Conservation (phyloP, 2,329 filamentous ascomycete species). For the Venturia aucupariae region DNA sequence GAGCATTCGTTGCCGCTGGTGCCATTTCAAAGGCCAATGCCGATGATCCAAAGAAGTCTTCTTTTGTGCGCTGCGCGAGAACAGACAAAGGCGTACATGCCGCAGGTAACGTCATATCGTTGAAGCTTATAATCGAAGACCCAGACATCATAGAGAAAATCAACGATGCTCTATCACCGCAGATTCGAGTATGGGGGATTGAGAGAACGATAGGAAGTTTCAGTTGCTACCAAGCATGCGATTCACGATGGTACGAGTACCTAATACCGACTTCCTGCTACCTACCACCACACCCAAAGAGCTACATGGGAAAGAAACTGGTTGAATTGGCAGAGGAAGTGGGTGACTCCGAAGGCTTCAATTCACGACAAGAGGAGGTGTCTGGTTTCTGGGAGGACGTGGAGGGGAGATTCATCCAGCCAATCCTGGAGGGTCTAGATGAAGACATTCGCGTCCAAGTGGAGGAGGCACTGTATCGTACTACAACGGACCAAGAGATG, state of each 20-base stretch:
- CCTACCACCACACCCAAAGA: slow-evolving; percentile 82
- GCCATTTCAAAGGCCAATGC: slow-evolving; percentile 97
- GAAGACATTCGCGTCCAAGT: slow-evolving; percentile 55
- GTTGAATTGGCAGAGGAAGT: slow-evolving; percentile 67
- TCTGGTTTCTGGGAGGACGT: slow-evolving; percentile 72
- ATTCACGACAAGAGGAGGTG: slow-evolving; percentile 65
- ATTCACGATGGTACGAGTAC: slow-evolving; percentile 96
- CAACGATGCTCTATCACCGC: slow-evolving; percentile 72
- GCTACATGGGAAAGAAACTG: slow-evolving; percentile 75
- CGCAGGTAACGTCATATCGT: slow-evolving; percentile 85
- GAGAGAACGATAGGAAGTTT: slow-evolving; percentile 83
- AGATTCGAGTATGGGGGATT: slow-evolving; percentile 94
- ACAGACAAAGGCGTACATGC: slow-evolving; percentile 98
- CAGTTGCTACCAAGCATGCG: slow-evolving; percentile 89
- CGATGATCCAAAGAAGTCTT: slow-evolving; percentile 92
- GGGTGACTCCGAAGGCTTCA: slow-evolving; percentile 59
- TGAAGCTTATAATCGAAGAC: slow-evolving; percentile 95
- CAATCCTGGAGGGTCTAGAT: slow-evolving; percentile 50
- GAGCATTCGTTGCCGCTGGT: slow-evolving; percentile 79
- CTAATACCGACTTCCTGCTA: slow-evolving; percentile 89
- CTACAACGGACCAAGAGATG: slow-evolving; percentile 17
- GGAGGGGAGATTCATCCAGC: slow-evolving; percentile 72
- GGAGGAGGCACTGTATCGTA: slow-evolving; percentile 46
- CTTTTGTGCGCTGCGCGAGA: slow-evolving; percentile 82
- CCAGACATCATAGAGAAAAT: slow-evolving; percentile 80